phyloP scores from a whole-genome alignment of 1,139 yeast genomes.

The Wickerhamomyces sp. region DNA sequence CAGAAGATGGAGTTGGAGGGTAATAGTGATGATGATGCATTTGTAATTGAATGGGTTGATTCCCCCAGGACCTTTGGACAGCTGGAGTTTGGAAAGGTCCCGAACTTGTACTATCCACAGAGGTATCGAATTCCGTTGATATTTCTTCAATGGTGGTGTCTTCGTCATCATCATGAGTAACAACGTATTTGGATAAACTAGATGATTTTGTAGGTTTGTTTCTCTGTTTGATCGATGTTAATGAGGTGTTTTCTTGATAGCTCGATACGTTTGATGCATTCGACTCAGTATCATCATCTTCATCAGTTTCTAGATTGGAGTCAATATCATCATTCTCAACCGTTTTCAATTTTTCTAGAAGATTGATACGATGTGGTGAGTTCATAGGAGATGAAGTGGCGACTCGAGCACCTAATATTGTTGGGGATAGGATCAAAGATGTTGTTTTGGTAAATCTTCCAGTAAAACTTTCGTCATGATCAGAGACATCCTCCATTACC shows the following conservation, averaged over 20 bases:
- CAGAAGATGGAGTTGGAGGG: slow-evolving; percentile 12
- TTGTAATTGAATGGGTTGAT: slow-evolving; percentile 27
- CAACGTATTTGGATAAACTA: slow-evolving; percentile 9
- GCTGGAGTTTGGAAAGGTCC: slow-evolving; percentile 10
- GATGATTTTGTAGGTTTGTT: slow-evolving; percentile 13
- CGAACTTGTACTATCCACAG: slow-evolving; percentile 2
- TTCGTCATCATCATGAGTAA: slow-evolving; percentile 7
- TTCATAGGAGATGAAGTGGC: slow-evolving; percentile 6
- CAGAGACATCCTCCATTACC: slow-evolving; percentile 5
- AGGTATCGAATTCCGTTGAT: slow-evolving; percentile 1
- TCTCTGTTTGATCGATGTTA: slow-evolving; percentile 4
- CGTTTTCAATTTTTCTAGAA: background rate
- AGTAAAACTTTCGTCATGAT: slow-evolving; percentile 1
- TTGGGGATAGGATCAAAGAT: slow-evolving; percentile 8
- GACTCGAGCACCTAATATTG: slow-evolving; percentile 10
- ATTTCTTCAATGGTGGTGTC: slow-evolving; percentile 3
- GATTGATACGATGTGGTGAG: slow-evolving; percentile 1
- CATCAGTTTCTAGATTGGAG: background rate
- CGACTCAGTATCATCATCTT: slow-evolving; percentile 1
- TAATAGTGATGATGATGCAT: slow-evolving; percentile 46
- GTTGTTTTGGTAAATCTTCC: slow-evolving; percentile 3
- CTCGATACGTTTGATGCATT: slow-evolving; percentile 2
- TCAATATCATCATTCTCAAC: background rate
- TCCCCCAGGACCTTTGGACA: slow-evolving; percentile 12
- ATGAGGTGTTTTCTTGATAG: slow-evolving; percentile 3